Conservation (phyloP, 805 yeast species). For the Candida berthetii region DNA sequence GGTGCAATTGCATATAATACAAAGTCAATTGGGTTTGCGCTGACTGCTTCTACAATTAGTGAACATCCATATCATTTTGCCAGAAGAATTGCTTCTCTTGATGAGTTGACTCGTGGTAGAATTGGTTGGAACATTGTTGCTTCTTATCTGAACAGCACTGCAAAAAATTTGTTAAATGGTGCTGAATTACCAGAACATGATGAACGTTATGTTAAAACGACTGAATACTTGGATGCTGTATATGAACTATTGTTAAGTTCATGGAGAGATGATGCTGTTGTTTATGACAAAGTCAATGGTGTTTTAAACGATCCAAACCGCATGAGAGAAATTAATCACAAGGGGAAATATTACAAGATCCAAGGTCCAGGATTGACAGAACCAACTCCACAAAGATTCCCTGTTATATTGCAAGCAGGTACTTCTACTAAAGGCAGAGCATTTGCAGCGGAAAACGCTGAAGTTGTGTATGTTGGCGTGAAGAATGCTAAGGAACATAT, state of each 20-base stretch:
- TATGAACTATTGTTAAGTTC: slow-evolving; percentile 31
- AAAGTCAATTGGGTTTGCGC: slow-evolving; percentile 28
- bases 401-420: slow-evolving; percentile 37
- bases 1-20: slow-evolving; percentile 33
- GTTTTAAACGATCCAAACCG: slow-evolving; percentile 27
- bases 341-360: slow-evolving; percentile 31
- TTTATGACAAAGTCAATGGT: slow-evolving; percentile 18
- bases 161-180: slow-evolving; percentile 30
- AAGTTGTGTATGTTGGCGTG: slow-evolving; percentile 29
- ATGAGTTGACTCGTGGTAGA: slow-evolving; percentile 34
- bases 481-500: slow-evolving; percentile 16
- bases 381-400: slow-evolving; percentile 37
- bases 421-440: slow-evolving; percentile 31
- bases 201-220: slow-evolving; percentile 32
- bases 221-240: slow-evolving; percentile 33
- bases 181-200: slow-evolving; percentile 31
- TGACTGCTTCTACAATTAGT: slow-evolving; percentile 34
- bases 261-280: slow-evolving; percentile 34
- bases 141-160: slow-evolving; percentile 34
- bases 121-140: slow-evolving; percentile 41
- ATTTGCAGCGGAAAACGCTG: slow-evolving; percentile 37
- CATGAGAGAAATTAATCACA: slow-evolving; percentile 30
- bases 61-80: slow-evolving; percentile 36
- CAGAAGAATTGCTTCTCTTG: slow-evolving; percentile 35
- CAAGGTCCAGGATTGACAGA: slow-evolving; percentile 33